phyloP scores from a whole-genome alignment of 2,329 filamentous ascomycete species.

The Cladophialophora yegresii region DNA sequence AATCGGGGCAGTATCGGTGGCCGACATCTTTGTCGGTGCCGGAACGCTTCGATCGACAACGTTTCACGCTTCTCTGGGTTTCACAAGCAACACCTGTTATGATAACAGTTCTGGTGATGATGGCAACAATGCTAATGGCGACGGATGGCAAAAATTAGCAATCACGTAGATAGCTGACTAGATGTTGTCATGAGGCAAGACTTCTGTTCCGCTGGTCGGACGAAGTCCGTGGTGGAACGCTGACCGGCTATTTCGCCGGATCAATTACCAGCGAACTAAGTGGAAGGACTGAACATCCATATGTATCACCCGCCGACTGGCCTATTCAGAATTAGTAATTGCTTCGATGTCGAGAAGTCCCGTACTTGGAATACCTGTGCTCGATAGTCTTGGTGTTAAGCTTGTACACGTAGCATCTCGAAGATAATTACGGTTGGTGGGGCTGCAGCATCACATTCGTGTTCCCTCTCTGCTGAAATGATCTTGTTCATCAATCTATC shows the following conservation, averaged over 20 bases:
- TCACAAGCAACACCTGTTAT: neutral
- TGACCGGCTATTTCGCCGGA: neutral
- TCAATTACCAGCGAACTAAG: neutral
- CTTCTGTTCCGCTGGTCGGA: neutral
- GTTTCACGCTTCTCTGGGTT: neutral
- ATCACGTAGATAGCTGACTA: constrained; percentile 3
- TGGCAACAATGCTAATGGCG: neutral
- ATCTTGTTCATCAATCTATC: neutral
- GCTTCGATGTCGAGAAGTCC: neutral
- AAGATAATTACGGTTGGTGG: neutral
- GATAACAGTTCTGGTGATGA: neutral
- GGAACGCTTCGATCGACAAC: neutral
- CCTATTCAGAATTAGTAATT: neutral
- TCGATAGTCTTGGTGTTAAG: neutral
- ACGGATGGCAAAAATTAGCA: neutral
- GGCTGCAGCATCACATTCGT: neutral
- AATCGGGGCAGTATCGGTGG: constrained; percentile 24
- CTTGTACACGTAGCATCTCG: neutral
- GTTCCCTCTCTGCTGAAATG: neutral
- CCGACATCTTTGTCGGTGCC: constrained; percentile 18
- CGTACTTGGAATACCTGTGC: neutral
- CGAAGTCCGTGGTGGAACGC: neutral
- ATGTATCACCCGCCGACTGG: neutral
- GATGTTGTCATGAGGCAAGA: neutral
- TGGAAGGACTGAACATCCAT: neutral